Base-by-base conservation (phyloP, 371 early-diverging fungal genomes). In the Lichtheimia ornata region DNA sequence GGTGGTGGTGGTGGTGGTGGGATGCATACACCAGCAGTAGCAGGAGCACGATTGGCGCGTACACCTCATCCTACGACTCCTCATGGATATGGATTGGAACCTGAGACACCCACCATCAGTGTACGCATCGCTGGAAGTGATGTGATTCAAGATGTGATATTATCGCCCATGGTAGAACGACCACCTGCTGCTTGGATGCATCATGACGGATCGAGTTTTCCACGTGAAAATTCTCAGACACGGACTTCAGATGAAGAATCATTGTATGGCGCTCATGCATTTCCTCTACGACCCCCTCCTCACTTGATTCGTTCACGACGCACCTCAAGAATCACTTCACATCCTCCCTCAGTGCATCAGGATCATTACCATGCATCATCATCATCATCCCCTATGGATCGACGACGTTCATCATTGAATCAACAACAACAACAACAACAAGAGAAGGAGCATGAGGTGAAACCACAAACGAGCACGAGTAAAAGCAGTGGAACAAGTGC, bases 231-330 rank as follows among this genome's bases (percentile, higher is more conserved):
- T n/a, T 60, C 27, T 27, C 49, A 64, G 50, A 64, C 64, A 12
- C 49, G 59, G 5, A n/a, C 53, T 57, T 43, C 54, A 30, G 51
- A 30, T 54, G 52, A 61, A 20, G 56, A 54, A 20, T 45, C 50
- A 6, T 24, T 47, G 18, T 59, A 56, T 15, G 45, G 50, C 18
- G 53, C 49, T 27, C 70, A 27, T 54, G 63, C 71, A 5, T 66
- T 66, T 56, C 70, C 74, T 1, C 56, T 77, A 18, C 64, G 74
- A 11, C 78, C 78, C 28, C 78, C 78, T 17, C 72, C 78, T 5
- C 78, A 74, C 59, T 44, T 72, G 0, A 35, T 61, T 1, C 74
- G 70, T 28, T 64, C 73, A 43, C 62, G 69, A 14, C 59, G 73
- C 6, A 50, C 62, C 2, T 74, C 78, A 11, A 66, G 67, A 42